A percentile compares a stretch with the other conserved stretches of the same genome.
Evolutionary conservation across 2,329 filamentous ascomycete genomes (phyloP).

Genomic region (Cordyceps pruinosa): DNA sequence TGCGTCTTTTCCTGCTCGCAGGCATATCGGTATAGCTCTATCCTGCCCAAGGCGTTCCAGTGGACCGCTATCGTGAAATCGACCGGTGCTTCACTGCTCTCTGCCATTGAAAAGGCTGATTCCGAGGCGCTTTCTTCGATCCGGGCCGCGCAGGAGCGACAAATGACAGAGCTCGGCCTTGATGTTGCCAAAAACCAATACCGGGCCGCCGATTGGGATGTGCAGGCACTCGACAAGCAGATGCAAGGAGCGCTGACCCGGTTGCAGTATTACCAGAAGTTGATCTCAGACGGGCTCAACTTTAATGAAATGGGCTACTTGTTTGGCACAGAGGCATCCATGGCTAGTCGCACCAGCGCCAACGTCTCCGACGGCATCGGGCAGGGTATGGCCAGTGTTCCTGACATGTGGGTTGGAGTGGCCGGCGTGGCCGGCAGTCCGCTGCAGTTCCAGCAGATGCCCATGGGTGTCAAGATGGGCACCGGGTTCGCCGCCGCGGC

Average conservation of each 20-base stretch:
- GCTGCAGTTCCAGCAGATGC: constrained; percentile 10
- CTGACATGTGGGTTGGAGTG: constrained; percentile 9
- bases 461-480: constrained; percentile 9
- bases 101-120: constrained; percentile 5
- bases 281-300: constrained; percentile 3
- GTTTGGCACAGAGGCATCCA: constrained; percentile 5
- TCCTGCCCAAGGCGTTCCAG: constrained; percentile 2
- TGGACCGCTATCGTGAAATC: constrained; percentile 4
- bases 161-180: constrained; percentile 5
- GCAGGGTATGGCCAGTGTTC: constrained; percentile 5
- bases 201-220: constrained; percentile 10
- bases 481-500: constrained; percentile 8
- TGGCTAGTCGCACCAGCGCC: constrained; percentile 7
- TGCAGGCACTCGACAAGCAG: constrained; percentile 9
- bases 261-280: constrained; percentile 5
- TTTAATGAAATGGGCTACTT: constrained; percentile 5
- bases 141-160: constrained; percentile 1
- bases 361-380: constrained; percentile 4
- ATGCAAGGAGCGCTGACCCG: constrained; percentile 3
- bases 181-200: constrained; percentile 9
- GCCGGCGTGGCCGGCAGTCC: neutral
- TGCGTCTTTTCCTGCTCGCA: constrained; percentile 6
- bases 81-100: constrained; percentile 3
- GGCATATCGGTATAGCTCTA: constrained; percentile 1
- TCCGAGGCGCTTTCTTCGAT: neutral